Evolutionary conservation across 108 stramenopile genomes (phyloP), one percentile per base, ranked within the genome.

Genomic region (Pseudonitzschia delicatissima): DNA sequence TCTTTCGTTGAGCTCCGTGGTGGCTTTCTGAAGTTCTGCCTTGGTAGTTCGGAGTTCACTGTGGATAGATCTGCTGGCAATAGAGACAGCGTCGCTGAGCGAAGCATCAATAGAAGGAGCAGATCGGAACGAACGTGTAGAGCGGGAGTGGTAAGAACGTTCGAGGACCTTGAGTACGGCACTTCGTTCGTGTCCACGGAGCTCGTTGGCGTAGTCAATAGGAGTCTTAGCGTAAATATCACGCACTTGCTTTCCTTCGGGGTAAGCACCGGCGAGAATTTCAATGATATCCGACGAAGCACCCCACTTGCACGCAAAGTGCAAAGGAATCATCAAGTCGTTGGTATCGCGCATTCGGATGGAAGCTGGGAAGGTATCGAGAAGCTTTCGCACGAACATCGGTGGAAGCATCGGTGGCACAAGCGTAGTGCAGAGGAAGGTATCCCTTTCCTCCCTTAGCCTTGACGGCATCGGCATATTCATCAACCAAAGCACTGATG

Each of bases 381-480:
- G 57, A 34, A 91, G 73, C 4, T 52, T 57, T 63, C 83, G 68
- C 51, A 88, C 73, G n/a, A 18, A 87, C 82, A 18, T 69, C 63
- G 13, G 73, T 64, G 5, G 87, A 82, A 40, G 87, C 85, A 62
- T 75, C 79, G 25, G 77, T 73, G 39, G 82, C 82, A 58, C 86
- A 87, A 3, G 90, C 90, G 68, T 84, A 83, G 72, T 91, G 90
- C 18, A 91, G 52, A 21, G 90, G 90, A 0, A 88, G 70, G 51
- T 81, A 65, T 7, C 84, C 74, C 34, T 69, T 76, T 20, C 81
- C 82, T 44, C 85, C 87, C 59, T 78, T 76, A 7, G 62, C 45
- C 68, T 64, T 82, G 63, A 57, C 79, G 20, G 62, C 82, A 50
- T 45, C 68, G 6, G 68, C 69, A 68, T 80, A 68, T 44, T 76